Percentiles rank a stretch among this genome's conserved stretches.
Evolutionary conservation across 2,329 filamentous ascomycete species (phyloP).

Genomic region (Colletotrichum abscissum): DNA sequence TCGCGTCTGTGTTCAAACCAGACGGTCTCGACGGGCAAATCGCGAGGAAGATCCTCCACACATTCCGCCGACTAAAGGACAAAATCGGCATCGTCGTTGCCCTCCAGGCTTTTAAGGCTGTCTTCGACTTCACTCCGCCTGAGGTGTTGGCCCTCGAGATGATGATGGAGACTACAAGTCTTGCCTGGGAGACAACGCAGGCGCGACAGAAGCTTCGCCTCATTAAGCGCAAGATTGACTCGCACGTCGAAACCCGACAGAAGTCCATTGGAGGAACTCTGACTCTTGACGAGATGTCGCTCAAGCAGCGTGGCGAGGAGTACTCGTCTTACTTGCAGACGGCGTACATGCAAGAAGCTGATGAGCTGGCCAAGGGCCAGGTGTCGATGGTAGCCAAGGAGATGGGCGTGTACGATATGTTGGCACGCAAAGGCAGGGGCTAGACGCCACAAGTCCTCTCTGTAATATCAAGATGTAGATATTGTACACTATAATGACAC

Average conservation of each 20-base stretch:
- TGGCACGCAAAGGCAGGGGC: constrained; percentile 3
- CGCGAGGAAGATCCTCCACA: constrained; percentile 61
- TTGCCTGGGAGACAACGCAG: constrained; percentile 54
- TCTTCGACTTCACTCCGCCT: constrained; percentile 56
- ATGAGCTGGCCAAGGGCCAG: constrained; percentile 38
- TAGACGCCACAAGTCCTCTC: constrained; percentile 14
- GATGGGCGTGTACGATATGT: constrained; percentile 55
- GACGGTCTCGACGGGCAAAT: constrained; percentile 58
- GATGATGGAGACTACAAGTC: constrained; percentile 55
- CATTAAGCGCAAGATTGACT: constrained; percentile 56
- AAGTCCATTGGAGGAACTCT: constrained; percentile 40
- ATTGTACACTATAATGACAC: constrained; percentile 30
- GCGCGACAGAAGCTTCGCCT: constrained; percentile 54
- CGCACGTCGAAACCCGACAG: constrained; percentile 37
- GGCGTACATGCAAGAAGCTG: constrained; percentile 46
- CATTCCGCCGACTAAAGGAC: constrained; percentile 60
- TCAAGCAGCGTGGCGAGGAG: constrained; percentile 49
- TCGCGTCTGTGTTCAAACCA: constrained; percentile 56
- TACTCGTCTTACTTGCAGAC: constrained; percentile 56
- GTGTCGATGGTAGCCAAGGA: constrained; percentile 50
- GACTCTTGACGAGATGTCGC: constrained; percentile 50
- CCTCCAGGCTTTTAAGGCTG: constrained; percentile 53
- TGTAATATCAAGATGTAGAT: constrained; percentile 21
- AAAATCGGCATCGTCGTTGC: constrained; percentile 58
- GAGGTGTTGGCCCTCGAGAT: constrained; percentile 61